Conservation (phyloP, 2,329 filamentous ascomycete genomes). For the Colletotrichum eremochloae region DNA sequence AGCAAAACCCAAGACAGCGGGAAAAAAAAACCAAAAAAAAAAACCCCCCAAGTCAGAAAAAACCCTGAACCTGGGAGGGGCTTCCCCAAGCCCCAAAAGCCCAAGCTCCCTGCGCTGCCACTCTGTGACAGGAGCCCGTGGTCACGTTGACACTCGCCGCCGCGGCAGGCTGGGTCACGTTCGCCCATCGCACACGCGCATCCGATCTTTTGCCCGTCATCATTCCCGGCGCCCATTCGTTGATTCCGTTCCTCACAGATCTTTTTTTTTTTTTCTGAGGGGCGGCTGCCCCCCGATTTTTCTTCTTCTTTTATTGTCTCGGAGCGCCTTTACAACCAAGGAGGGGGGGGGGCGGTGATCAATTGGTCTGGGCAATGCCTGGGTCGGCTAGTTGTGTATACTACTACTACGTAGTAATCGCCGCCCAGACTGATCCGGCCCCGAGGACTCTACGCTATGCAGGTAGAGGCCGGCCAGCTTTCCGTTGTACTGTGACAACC, state of each 20-base stretch:
- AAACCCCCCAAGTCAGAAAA: too few species aligned
- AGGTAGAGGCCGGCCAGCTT: slow-evolving; percentile 11
- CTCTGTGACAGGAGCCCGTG: slow-evolving; percentile 15
- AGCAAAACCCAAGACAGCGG: neutral
- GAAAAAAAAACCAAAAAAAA: too few species aligned
- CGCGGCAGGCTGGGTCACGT: slow-evolving; percentile 34
- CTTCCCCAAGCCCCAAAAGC: neutral
- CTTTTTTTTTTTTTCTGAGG: too few species aligned
- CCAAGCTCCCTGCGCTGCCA: slow-evolving; percentile 25
- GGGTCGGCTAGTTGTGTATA: too few species aligned
- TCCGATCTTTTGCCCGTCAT: slow-evolving; percentile 13
- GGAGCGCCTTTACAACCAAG: neutral
- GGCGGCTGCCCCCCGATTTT: neutral
- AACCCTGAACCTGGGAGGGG: neutral
- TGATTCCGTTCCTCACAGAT: too few species aligned
- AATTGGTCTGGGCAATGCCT: neutral
- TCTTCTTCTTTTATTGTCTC: neutral
- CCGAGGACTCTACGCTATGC: slow-evolving; percentile 19
- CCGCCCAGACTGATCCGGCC: slow-evolving; percentile 2
- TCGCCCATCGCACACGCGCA: slow-evolving; percentile 10
- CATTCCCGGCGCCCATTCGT: neutral
- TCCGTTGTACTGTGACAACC: neutral
- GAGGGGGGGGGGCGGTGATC: neutral
- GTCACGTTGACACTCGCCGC: slow-evolving; percentile 34
- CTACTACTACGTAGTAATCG: neutral